Percentiles rank a stretch among this genome's conserved stretches.
Conservation (phyloP, 176 grass and related monocot genomes). For the Eragrostis nindensis region DNA sequence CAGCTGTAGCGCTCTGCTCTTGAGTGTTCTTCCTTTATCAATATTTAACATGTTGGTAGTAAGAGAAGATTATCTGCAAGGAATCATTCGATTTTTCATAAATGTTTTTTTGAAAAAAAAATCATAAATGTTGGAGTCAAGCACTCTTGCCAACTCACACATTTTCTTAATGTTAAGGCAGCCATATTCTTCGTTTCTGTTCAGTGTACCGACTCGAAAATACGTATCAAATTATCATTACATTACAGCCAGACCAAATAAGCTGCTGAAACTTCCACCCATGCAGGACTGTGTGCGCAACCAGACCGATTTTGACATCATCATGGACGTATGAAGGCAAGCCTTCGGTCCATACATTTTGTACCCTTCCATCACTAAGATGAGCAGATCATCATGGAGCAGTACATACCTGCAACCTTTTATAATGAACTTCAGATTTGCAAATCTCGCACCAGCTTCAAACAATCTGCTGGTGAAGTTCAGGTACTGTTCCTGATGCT, state of each 20-base stretch:
- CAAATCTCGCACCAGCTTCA: conserved; percentile 29
- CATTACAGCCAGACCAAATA: neutral
- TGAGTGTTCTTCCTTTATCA: too few relatives aligned
- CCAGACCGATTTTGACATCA: neutral
- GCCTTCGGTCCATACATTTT: neutral
- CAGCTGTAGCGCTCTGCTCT: too few relatives aligned
- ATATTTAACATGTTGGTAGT: too few relatives aligned
- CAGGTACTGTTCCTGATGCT: conserved; percentile 19
- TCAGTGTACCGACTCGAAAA: neutral
- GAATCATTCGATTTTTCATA: too few relatives aligned
- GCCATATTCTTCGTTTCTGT: neutral
- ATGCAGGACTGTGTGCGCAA: neutral
- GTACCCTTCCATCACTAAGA: neutral
- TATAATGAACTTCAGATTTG: conserved; percentile 31
- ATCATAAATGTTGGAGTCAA: neutral
- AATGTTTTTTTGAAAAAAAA: too few relatives aligned
- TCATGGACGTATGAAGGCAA: neutral
- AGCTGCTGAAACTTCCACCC: neutral
- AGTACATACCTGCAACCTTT: conserved; percentile 31
- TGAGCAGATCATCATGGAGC: conserved; percentile 11
- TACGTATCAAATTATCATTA: neutral
- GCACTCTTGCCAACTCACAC: neutral
- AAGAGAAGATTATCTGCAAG: too few relatives aligned
- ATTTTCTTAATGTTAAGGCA: neutral
- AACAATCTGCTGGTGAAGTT: conserved; percentile 7